Evolutionary conservation across 2,329 filamentous ascomycete genomes (phyloP), one percentile per base, ranked within the genome.

Genomic region (Arachnomyces sp.): DNA sequence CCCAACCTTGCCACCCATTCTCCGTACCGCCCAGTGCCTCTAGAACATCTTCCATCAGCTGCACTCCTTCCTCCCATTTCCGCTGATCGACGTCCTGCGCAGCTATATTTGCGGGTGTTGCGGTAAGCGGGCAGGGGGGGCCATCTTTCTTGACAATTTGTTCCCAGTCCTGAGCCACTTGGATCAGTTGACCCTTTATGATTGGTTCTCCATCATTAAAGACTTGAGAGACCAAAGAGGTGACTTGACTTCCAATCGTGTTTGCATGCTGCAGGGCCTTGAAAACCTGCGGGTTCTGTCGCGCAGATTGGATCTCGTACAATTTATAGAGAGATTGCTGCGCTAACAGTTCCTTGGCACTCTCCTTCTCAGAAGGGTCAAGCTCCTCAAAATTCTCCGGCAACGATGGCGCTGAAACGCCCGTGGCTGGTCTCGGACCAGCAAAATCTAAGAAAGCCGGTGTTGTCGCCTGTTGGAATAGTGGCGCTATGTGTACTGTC

Each of bases 401-500:
- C 16, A 38, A 25, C 15, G 34, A 33, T 14, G 35, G 29, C 2
- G 31, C 13, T 15, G 12, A 11, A 28, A 38, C 15, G n/a, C 35
- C 40, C 15, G n/a, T 3, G 6, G 34, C 28, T 6, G 34, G 34
- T 21, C 14, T 33, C 25, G 40, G 34, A 2, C 35, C 28, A 2
- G 21, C 17, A 28, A 32, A 42, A 7, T 38, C 35, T 6, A 38
- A 16, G 30, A 38, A 34, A 17, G 13, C 34, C 14, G 40, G 40
- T 3, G 21, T 33, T 11, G n/a, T n/a, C 11, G 48, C 51, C 44
- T 50, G 50, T 21, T 53, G 49, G 17, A 55, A 50, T 13, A 57
- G 44, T 25, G 51, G 57, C 1, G 37, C 52, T 13, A 51, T 50
- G 48, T 57, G 66, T 8, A 41, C 49, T 13, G 57, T 54, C 47